A percentile compares a stretch with the other conserved stretches of the same genome.
These are phyloP conservation scores for Cercospora janseana DNA, from an alignment of 2,329 filamentous ascomycete species.

Conservation along the genomic window DNA sequence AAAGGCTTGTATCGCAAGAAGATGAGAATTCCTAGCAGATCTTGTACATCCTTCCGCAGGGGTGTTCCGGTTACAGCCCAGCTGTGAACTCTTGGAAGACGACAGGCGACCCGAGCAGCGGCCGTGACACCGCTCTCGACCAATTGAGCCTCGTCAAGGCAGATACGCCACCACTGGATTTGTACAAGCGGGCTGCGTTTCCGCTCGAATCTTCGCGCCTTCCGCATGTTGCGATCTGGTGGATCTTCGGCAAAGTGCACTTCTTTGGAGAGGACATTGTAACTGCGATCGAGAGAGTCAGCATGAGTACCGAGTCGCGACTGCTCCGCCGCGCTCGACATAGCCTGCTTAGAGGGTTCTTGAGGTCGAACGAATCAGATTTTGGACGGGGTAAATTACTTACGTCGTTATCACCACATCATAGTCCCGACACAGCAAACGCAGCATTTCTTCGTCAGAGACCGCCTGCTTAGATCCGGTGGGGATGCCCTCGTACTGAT, in stretches of 20 bases:
- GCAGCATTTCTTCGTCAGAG: conserved; percentile 42
- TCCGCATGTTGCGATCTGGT: conserved; percentile 67
- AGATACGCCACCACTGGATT: conserved; percentile 84
- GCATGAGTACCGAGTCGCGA: no score
- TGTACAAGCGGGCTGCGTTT: conserved; percentile 76
- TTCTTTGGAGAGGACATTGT: conserved; percentile 71
- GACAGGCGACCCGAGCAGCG: conserved; percentile 73
- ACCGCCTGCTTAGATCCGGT: conserved; percentile 35
- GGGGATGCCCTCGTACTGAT: conserved; percentile 56
- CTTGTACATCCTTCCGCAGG: conserved; percentile 72
- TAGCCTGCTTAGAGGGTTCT: no score
- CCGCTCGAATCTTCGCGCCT: conserved; percentile 47
- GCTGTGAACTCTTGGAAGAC: conserved; percentile 78
- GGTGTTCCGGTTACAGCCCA: conserved; percentile 95
- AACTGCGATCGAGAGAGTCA: conserved; percentile 33
- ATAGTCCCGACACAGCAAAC: conserved; percentile 46
- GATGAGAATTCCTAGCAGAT: conserved; percentile 74
- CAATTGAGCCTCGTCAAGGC: conserved; percentile 79
- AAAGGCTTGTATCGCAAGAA: conserved; percentile 81
- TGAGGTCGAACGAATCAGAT: no score
- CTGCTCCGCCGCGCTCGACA: no score
- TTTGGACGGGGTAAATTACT: no score
- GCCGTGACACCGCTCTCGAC: conserved; percentile 84
- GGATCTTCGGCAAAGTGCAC: conserved; percentile 71
- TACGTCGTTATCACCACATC: conserved; percentile 61